Percentiles rank a stretch among this genome's conserved stretches.
phyloP scores from a whole-genome alignment of 2,329 filamentous ascomycete species.

The Claviceps sorghi region DNA sequence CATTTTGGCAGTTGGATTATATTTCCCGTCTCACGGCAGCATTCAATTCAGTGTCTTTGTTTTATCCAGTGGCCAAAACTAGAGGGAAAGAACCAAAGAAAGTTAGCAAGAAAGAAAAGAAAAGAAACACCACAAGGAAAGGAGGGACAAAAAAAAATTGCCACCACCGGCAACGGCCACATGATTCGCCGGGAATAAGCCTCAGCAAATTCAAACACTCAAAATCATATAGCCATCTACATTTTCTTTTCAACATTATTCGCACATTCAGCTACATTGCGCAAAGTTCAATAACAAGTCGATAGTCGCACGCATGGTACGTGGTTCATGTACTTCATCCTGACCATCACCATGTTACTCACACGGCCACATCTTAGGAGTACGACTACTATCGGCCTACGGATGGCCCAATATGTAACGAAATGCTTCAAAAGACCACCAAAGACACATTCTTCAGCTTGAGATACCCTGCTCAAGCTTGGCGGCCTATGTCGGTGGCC shows the following conservation, averaged over 20 bases:
- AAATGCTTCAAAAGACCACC: constrained; percentile 37
- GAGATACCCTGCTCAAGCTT: constrained; percentile 31
- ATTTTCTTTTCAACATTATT: neutral
- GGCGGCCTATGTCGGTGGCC: constrained; percentile 52
- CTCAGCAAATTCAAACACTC: neutral
- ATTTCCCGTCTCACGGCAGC: constrained; percentile 13
- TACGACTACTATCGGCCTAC: constrained; percentile 21
- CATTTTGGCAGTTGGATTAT: constrained; percentile 1
- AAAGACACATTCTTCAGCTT: constrained; percentile 48
- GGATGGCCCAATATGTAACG: constrained; percentile 26
- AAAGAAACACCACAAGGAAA: constrained; percentile 5
- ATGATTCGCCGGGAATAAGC: neutral
- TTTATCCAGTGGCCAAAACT: neutral
- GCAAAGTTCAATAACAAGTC: neutral
- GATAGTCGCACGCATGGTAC: constrained; percentile 1
- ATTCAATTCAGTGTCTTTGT: neutral
- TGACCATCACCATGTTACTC: neutral
- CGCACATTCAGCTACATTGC: neutral
- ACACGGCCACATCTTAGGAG: constrained; percentile 15
- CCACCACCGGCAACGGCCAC: constrained; percentile 25
- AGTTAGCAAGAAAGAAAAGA: neutral
- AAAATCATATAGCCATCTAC: neutral
- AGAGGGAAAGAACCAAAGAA: neutral
- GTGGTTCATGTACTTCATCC: neutral
- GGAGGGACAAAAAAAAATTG: constrained; percentile 9